Base-by-base conservation (phyloP, 2,329 filamentous ascomycete genomes). In the Aspergillus oerlinghausenensis region DNA sequence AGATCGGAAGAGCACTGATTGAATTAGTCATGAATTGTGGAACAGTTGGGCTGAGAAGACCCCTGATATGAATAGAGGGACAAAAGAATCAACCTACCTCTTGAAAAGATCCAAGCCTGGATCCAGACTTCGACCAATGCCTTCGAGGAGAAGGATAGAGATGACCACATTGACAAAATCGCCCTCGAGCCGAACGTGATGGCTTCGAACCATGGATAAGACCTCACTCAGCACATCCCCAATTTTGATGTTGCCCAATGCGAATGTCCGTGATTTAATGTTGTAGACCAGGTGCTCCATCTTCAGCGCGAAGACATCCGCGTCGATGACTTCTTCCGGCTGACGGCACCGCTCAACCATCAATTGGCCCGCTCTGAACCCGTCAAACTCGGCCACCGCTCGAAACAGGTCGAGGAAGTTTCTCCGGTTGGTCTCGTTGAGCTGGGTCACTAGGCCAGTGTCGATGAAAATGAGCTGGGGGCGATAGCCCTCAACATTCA, bases 141-240 rank as follows among this genome's bases (percentile, higher is more conserved):
- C 94, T 72, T 99, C 94, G 1, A 99, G 81, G 2, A 99, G 81
- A 35, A 99, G 78, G 53, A 97, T 97, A 58, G 91, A 96, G 57
- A 99, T 88, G 29, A 99, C 93, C 4, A 99, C 94, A 69, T 99
- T 99, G 70, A 99, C 92, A 70, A 97, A 99, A 72, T 99, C 94
- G 8, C 94, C 94, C 74, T 99, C 94, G 51, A 99, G 83, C 8
- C 94, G 84, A 3, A 99, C 94, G 70, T 99, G 94, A 71, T 99
- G 94, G 9, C 81, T 79, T 55, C 94, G 85, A 29, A 99, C 94
- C 92, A 99, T 97, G 57, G 82, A 82, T 48, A 99, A 79, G 0
- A 97, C 94, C 65, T 95, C 84, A 67, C 94, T 92, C 29, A 99
- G 76, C 21, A 99, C 92, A 65, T 99, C 94, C 10, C 94, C 94